Conservation (phyloP, 2,329 filamentous ascomycete species). For the Colletotrichum sidae region DNA sequence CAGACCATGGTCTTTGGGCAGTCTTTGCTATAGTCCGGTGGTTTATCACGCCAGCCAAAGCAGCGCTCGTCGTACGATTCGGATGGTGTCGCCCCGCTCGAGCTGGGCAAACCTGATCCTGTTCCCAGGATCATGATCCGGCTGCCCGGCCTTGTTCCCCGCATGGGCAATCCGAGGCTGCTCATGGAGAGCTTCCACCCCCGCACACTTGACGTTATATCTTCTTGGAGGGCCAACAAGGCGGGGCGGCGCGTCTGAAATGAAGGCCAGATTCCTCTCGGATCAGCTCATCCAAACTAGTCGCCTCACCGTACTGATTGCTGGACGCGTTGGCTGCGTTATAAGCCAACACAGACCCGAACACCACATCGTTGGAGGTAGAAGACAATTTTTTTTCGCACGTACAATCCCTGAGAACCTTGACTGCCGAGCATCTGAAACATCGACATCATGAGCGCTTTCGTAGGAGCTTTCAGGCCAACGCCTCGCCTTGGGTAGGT, state of each 20-base stretch:
- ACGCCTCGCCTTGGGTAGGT: conserved; percentile 23
- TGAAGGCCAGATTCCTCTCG: not conserved
- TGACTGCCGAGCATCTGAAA: not conserved
- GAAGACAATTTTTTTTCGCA: no score
- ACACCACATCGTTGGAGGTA: no score
- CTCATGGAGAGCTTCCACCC: not conserved
- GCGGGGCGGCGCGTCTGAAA: not conserved
- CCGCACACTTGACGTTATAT: conserved; percentile 16
- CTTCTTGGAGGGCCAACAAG: not conserved
- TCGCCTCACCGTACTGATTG: no score
- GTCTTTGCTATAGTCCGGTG: not conserved
- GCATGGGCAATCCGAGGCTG: conserved; percentile 14
- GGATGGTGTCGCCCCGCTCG: not conserved
- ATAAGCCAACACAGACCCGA: no score
- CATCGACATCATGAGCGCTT: conserved; percentile 20
- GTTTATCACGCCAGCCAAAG: not conserved
- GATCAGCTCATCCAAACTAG: not conserved
- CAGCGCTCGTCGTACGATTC: not conserved
- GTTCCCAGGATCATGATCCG: conserved; percentile 9
- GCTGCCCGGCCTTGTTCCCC: conserved; percentile 14
- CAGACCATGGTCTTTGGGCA: not conserved
- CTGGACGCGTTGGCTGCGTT: no score
- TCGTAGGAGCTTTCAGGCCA: conserved; percentile 24
- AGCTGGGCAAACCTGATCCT: conserved; percentile 5
- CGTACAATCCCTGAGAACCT: not conserved